Conservation (phyloP, 306 rosid genomes). For the Cicer arietinum region DNA sequence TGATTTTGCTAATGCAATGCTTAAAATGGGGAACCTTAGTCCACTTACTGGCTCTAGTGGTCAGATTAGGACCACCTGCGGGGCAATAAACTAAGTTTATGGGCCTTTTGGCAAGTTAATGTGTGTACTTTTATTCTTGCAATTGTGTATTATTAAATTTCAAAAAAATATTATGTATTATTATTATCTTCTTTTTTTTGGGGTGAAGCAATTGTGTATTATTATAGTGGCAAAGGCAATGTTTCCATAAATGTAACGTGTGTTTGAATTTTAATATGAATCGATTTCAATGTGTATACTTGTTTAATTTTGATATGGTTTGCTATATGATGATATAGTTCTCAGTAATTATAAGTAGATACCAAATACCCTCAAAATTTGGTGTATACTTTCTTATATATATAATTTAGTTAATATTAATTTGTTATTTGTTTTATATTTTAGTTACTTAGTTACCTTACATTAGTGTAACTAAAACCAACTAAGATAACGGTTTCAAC, state of each 20-base stretch:
- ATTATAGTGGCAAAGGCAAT: not conserved
- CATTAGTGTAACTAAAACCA: too few species aligned
- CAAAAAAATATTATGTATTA: too few species aligned
- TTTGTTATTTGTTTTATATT: too few species aligned
- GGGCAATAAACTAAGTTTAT: constrained; percentile 43
- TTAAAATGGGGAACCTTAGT: constrained; percentile 64
- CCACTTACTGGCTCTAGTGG: constrained; percentile 61
- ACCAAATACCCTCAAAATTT: too few species aligned
- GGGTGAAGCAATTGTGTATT: not conserved
- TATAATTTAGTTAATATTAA: too few species aligned
- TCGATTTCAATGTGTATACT: constrained; percentile 7
- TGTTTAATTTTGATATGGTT: not conserved
- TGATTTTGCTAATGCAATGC: constrained; percentile 68
- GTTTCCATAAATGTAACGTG: constrained; percentile 4
- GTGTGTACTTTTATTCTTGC: not conserved
- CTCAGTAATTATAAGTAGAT: too few species aligned
- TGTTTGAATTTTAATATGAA: not conserved
- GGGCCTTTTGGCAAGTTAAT: not conserved
- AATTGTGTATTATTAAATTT: not conserved
- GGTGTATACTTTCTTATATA: too few species aligned
- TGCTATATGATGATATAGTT: too few species aligned
- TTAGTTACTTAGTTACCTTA: too few species aligned
- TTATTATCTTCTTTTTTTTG: too few species aligned
- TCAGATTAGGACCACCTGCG: constrained; percentile 57
- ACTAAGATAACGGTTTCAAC: too few species aligned